A percentile compares a stretch with the other conserved stretches of the same genome.
Evolutionary conservation across 371 early-diverging fungal species (phyloP).

Genomic region (Rhizopus sp.): DNA sequence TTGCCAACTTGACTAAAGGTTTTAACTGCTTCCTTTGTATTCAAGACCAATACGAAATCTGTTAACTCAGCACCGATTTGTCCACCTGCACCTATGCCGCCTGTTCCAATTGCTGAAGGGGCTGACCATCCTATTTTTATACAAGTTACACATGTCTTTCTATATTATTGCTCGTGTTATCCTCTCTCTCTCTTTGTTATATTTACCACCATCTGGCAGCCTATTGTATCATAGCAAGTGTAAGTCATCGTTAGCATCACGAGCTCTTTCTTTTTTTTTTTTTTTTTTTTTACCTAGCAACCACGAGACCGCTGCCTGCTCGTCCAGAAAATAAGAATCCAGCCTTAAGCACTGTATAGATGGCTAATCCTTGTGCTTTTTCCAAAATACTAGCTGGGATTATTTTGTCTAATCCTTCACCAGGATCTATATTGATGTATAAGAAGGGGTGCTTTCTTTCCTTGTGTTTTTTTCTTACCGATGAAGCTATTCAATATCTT

Average conservation of each 20-base stretch:
- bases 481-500: conserved; percentile 78
- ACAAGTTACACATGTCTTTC: conserved; percentile 15
- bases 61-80: conserved; percentile 97
- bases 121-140: conserved; percentile 69
- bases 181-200: neutral
- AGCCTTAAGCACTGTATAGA: conserved; percentile 90
- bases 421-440: conserved; percentile 46
- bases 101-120: conserved; percentile 77
- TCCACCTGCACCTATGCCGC: conserved; percentile 88
- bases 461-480: conserved; percentile 42
- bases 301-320: conserved; percentile 90
- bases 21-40: conserved; percentile 85
- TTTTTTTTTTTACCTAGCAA: conserved; percentile 61
- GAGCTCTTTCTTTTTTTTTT: too few species aligned
- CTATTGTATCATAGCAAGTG: conserved; percentile 11
- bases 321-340: conserved; percentile 93
- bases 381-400: conserved; percentile 75
- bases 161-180: neutral
- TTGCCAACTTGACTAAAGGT: conserved; percentile 91
- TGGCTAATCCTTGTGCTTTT: conserved; percentile 90
- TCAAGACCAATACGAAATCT: conserved; percentile 92
- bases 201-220: conserved; percentile 46
- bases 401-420: conserved; percentile 70
- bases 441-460: neutral
- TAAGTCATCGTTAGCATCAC: neutral